Base-by-base conservation (phyloP, 2,329 filamentous ascomycete species). In the Xylaria sp. region DNA sequence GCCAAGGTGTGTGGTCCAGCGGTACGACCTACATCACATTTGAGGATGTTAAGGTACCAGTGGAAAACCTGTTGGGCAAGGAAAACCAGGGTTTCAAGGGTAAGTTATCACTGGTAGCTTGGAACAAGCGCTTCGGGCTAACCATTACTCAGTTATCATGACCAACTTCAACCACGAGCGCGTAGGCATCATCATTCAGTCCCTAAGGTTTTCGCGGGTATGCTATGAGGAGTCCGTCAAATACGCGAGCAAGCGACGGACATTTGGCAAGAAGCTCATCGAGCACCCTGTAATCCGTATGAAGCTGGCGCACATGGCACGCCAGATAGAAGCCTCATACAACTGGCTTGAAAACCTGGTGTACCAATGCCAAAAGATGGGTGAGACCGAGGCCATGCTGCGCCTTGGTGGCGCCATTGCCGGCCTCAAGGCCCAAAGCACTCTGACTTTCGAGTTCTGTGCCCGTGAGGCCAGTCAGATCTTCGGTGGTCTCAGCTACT, bases 131-230 rank as follows among this genome's bases (percentile, higher is more conserved):
- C 15, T 48, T 3, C 13, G 13, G 25, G 36, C 67, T 70, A 36
- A 71, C 49, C 12, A 54, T 77, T 63, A 7, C 9, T 9, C 69
- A 88, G 94, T 97, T 79, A 95, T 99, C 86, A 98, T 98, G 95
- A 98, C 94, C 80, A 98, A 98, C 88, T 98, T 98, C 87, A 98
- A 98, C 88, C 96, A 98, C 86, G 96, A 99, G 85, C 93, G 96
- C 72, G 94, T 99, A 76, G 96, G 96, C 71, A 98, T 99, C 82
- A 94, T 98, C 83, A 98, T 98, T 85, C 96, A 99, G 83, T 97
- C 91, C 78, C 82, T 98, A 73, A 94, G 96, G 78, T 98, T 99
- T 88, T 91, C 93, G 52, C 94, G 96, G 74, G 95, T 98, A 74
- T 98, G 94, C 88, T 97, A 94, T 86, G 95, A 98, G 80, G 96